These are phyloP conservation scores for Backusella westeae DNA, from an alignment of 192 early-diverging fungal species.

Conservation along the genomic window DNA sequence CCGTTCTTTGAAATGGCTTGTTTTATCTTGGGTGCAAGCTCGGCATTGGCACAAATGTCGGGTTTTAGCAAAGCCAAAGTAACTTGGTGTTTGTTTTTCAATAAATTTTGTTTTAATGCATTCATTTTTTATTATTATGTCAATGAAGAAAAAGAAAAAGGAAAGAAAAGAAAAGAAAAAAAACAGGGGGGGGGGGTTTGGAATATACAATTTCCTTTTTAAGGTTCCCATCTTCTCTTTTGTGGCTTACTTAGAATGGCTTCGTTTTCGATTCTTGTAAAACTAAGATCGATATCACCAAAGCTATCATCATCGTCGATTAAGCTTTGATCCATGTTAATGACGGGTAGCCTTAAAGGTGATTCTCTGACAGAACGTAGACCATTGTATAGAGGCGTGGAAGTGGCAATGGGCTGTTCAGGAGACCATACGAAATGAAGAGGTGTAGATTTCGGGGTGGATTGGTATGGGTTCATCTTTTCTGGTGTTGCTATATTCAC, in stretches of 20 bases:
- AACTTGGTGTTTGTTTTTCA: constrained; percentile 29
- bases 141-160: neutral
- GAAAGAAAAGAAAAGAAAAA: neutral
- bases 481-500: neutral
- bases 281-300: neutral
- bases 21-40: constrained; percentile 38
- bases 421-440: neutral
- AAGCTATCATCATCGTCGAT: neutral
- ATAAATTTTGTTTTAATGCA: neutral
- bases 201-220: neutral
- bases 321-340: neutral
- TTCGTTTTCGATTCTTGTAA: neutral
- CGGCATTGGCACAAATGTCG: constrained; percentile 64
- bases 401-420: neutral
- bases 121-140: neutral
- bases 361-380: neutral
- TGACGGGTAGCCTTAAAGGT: neutral
- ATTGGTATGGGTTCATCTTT: neutral
- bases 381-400: neutral
- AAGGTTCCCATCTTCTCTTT: neutral
- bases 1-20: constrained; percentile 40
- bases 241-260: neutral
- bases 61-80: constrained; percentile 75
- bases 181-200: neutral
- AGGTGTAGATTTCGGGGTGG: neutral